phyloP scores from a whole-genome alignment of 495 filamentous ascomycete species.

The Penicillium crystallinum region DNA sequence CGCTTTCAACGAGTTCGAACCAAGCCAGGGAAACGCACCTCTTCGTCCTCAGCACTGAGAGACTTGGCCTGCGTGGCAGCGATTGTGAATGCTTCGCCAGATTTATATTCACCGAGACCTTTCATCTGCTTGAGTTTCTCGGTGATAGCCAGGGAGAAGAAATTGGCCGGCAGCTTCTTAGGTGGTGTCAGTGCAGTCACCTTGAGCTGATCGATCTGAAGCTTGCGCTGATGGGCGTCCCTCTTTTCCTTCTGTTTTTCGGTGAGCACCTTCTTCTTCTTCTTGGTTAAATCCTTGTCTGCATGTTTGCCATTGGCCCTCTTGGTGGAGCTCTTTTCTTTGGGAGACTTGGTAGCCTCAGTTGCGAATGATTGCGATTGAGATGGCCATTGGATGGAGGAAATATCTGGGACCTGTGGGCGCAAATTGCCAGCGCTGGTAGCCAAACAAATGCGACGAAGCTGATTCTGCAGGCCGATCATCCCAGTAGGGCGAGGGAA shows the following conservation, averaged over 20 bases:
- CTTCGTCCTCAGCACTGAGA: conserved; percentile 18
- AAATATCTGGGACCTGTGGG: conserved; percentile 2
- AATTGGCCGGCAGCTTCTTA: conserved; percentile 15
- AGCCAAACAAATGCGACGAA: conserved; percentile 23
- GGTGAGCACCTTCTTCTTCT: conserved; percentile 16
- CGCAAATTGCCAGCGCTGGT: conserved; percentile 8
- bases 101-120: neutral
- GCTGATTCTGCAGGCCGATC: conserved; percentile 24
- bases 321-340: too few species aligned
- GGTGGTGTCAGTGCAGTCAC: conserved; percentile 29
- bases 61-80: conserved; percentile 17
- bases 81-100: conserved; percentile 12
- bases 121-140: conserved; percentile 14
- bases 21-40: conserved; percentile 26
- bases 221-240: conserved; percentile 12
- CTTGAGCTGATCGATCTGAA: conserved; percentile 29
- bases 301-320: conserved; percentile 1
- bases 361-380: conserved; percentile 27
- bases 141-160: conserved; percentile 20
- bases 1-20: neutral
- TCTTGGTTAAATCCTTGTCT: conserved; percentile 16
- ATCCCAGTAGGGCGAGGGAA: conserved; percentile 25
- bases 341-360: conserved; percentile 9
- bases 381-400: conserved; percentile 8
- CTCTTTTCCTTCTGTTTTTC: conserved; percentile 27